Evolutionary conservation across 306 rosid species (phyloP).

Genomic region (Quercus alba): DNA sequence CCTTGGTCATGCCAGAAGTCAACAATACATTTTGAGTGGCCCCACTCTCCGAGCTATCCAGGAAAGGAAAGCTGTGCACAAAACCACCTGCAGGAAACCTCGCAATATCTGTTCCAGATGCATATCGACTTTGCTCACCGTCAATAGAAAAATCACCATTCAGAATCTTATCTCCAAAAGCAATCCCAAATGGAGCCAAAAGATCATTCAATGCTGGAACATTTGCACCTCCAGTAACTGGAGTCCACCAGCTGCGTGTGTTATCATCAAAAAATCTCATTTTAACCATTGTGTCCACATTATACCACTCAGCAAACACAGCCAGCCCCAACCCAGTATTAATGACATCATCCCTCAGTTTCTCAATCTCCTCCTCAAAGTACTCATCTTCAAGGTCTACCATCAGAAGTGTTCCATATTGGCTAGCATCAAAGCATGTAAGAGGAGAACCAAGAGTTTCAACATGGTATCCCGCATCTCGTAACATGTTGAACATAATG

Average conservation of each 20-base stretch:
- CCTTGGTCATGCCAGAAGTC: constrained; percentile 62
- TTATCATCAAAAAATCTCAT: constrained; percentile 97
- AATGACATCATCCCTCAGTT: constrained; percentile 79
- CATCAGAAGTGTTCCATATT: constrained; percentile 84
- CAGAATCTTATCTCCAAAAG: constrained; percentile 92
- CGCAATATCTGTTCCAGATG: constrained; percentile 93
- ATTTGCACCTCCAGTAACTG: constrained; percentile 96
- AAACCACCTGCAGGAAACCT: constrained; percentile 86
- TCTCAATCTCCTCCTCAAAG: constrained; percentile 93
- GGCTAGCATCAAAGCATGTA: constrained; percentile 90
- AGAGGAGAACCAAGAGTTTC: constrained; percentile 96
- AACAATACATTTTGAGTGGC: constrained; percentile 85
- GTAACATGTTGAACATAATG: constrained; percentile 92
- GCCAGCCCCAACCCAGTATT: constrained; percentile 83
- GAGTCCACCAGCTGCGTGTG: constrained; percentile 99
- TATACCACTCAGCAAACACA: constrained; percentile 97
- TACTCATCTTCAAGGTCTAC: constrained; percentile 99
- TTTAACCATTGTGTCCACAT: constrained; percentile 93
- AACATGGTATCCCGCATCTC: constrained; percentile 83
- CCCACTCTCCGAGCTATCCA: constrained; percentile 97
- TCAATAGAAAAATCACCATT: constrained; percentile 88
- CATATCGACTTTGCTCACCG: constrained; percentile 93
- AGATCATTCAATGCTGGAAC: constrained; percentile 88
- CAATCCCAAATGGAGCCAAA: constrained; percentile 94
- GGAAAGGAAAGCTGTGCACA: constrained; percentile 82